Evolutionary conservation across 2,329 filamentous ascomycete species (phyloP).

Genomic region (Cercospora sp.): DNA sequence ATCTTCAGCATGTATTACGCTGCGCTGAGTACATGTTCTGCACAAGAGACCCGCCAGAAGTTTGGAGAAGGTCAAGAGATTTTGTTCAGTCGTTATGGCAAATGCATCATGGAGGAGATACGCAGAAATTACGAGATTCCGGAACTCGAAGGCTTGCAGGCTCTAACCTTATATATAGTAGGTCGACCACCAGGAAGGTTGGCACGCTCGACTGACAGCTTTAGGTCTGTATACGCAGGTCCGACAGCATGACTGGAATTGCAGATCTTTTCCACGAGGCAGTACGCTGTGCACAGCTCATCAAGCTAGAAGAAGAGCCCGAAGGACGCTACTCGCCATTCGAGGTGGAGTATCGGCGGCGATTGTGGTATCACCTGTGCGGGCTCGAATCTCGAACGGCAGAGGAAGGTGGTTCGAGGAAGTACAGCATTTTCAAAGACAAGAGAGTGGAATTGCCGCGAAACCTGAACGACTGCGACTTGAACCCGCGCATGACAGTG

Average conservation of each 20-base stretch:
- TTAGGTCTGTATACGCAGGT: constrained; percentile 26
- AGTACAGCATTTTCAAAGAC: constrained; percentile 28
- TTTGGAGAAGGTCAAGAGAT: constrained; percentile 30
- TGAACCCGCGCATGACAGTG: constrained; percentile 25
- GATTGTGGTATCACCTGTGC: constrained; percentile 31
- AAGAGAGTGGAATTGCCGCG: constrained; percentile 27
- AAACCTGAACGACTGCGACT: constrained; percentile 34
- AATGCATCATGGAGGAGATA: constrained; percentile 21
- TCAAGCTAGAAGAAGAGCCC: constrained; percentile 25
- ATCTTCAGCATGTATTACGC: constrained; percentile 33
- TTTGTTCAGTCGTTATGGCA: constrained; percentile 24
- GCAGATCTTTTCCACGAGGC: constrained; percentile 26
- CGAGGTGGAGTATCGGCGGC: constrained; percentile 28
- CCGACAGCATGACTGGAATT: constrained; percentile 19
- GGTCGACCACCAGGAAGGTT: not conserved
- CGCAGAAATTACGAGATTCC: constrained; percentile 24
- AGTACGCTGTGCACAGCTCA: constrained; percentile 27
- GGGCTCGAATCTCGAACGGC: constrained; percentile 31
- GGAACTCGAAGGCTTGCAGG: constrained; percentile 27
- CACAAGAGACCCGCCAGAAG: constrained; percentile 25
- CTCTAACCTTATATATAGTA: constrained; percentile 29
- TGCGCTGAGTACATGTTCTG: constrained; percentile 31
- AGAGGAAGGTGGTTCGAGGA: constrained; percentile 28
- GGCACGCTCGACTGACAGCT: not conserved
- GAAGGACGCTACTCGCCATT: constrained; percentile 21